Base-by-base conservation (phyloP, 2,329 filamentous ascomycete species). In the Neurospora sp. region DNA sequence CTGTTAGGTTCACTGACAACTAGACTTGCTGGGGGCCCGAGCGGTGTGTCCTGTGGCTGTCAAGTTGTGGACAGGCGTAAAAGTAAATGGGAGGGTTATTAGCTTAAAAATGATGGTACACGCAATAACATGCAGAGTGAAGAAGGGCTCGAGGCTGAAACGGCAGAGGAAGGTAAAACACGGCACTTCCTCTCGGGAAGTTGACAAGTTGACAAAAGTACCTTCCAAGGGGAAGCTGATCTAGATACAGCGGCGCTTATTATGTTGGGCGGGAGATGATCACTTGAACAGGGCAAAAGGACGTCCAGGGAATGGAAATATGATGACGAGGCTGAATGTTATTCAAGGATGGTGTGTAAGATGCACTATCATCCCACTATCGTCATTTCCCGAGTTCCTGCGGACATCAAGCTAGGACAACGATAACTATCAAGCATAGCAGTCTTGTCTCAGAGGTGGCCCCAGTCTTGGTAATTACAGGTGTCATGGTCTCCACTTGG, bases 381-480 rank as follows among this genome's bases (percentile, higher is more conserved):
- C 23, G 2, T 0, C 1, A 2, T 3, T 4, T 33, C 2, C 3
- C 1, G 3, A 10, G n/a, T 19, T 4, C 6, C 3, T 6, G 1
- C 0, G 3, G 2, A 2, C 3, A 28, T 0, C n/a, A 4, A 1
- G 28, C 10, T 62, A 62, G 15, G 3, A 6, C 1, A 8, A 4
- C 5, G 12, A 4, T 33, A 62, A 6, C 17, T 5, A 6, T 17
- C 52, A 33, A 36, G 19, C 11, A 52, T 5, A 11, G 2, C 43
- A 17, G 43, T 12, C 4, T 10, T 12, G 11, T 28, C 43, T 62
- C 23, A 36, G 52, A 62, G 52, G 15, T 62, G 52, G 52, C 52
- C 52, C 52, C 52, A 62, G 52, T 62, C 15, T 62, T 62, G 52
- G 52, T 62, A 62, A 62, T 62, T 62, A 62, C 28, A 62, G 52